Base-by-base conservation (phyloP, 306 rosid species). In the Abrus precatorius region DNA sequence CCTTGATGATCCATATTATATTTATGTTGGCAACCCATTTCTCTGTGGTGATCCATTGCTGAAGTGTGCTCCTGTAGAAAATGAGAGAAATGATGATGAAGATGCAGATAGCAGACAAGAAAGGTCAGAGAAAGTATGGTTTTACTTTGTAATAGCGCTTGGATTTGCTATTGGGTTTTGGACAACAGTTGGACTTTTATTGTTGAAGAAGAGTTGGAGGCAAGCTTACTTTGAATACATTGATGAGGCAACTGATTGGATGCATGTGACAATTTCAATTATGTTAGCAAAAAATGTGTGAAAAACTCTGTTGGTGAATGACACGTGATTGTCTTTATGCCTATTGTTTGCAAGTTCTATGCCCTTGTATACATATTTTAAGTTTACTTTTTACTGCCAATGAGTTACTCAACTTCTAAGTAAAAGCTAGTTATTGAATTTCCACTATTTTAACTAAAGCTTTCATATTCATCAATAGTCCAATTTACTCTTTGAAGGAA, bases 91-190 rank as follows among this genome's bases (percentile, higher is more conserved):
- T n/a, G 54, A 52, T 3, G 74, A 65, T 43, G 80, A 55, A 41
- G 79, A 60, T 70, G 71, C 1, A 2, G 43, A 80, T n/a, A 11
- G 50, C 20, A 20, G 0, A 20, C 20, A 20, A 4, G 75, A 43
- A 7, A 63, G 0, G 12, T 10, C 5, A 29, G 80, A 80, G 69
- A 54, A 73, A 32, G 1, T 63, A 1, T 80, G 66, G 84, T 73
- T 80, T 72, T 73, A 72, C 68, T 72, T 72, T 52, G 73, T 80
- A 0, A 32, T 81, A 27, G 76, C 55, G 53, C 2, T 73, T 32
- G 84, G 78, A 38, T 80, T 49, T 50, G 66, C 29, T 2, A 8
- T 11, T 71, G 79, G 79, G 4, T 80, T 80, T 72, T 80, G 79
- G 79, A 44, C 6, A 7, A 20, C 62, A 6, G 27, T 72, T 9